Evolutionary conservation across 192 early-diverging fungal species (phyloP), one percentile per base, ranked within the genome.

Genomic region (Backusella parvicylindrica): DNA sequence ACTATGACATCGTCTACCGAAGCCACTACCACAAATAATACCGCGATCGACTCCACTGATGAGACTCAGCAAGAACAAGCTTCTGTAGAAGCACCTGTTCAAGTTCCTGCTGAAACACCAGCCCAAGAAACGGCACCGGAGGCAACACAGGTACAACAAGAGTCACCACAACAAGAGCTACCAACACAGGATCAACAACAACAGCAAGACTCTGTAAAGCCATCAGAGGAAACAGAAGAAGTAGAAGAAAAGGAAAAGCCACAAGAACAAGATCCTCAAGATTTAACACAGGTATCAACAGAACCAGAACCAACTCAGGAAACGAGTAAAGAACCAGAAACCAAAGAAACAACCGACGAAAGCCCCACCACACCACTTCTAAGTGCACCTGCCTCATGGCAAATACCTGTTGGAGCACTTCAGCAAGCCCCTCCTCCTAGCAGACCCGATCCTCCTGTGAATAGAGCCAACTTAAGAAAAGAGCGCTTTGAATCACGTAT

Each of bases 401-500:
- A 85, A 47, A 85, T 85, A 64, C 84, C 84, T 40, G 76, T 77
- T 6, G 74, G 72, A 15, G 81, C 84, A 35, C 66, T 83, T 23
- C 73, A 80, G 28, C 65, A 49, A 28, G 47, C 56, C 18, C 72
- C 69, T 12, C 33, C 37, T 12, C 33, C 37, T 3, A 23, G 35
- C 6, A 56, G 60, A 73, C 32, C 66, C 16, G 35, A 31, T 21
- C 56, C 40, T 11, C 64, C 56, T 2, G 30, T 81, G 16, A 50
- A 35, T 23, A 80, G 72, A 68, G 40, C 37, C 15, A 74, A 63
- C 47, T 76, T 87, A 21, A 84, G 88, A 74, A 80, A 83, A 68
- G 86, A 89, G 33, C 78, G 76, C 40, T 79, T 86, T 15, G 91
- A 89, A 69, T 82, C 82, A 49, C 86, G 85, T 35, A 84, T 86